phyloP scores from a whole-genome alignment of 1,284 basidiomycete species.

The Ustilago lituana region DNA sequence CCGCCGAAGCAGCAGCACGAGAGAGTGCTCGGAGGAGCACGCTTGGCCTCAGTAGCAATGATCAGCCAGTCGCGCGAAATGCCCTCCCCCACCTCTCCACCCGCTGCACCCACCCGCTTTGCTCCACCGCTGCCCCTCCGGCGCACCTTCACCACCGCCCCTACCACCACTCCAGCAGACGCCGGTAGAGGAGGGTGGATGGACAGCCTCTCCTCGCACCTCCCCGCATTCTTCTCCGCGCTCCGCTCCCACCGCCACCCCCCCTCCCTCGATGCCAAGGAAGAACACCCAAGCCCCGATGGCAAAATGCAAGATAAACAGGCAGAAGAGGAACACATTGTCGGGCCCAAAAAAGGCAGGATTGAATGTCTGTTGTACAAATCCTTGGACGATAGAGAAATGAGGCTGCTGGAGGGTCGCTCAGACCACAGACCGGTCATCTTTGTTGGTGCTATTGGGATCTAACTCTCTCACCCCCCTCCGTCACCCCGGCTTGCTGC shows the following conservation, averaged over 20 bases:
- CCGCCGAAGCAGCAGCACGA: too few species aligned
- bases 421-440: constrained; percentile 76
- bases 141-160: background rate
- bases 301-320: background rate
- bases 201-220: constrained; percentile 44
- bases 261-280: background rate
- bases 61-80: background rate
- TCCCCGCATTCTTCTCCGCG: constrained; percentile 42
- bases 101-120: background rate
- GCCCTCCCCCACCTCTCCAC: background rate
- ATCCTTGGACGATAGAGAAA: constrained; percentile 79
- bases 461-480: too few species aligned
- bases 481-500: too few species aligned
- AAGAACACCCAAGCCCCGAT: too few species aligned
- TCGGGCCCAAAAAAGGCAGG: constrained; percentile 49
- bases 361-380: constrained; percentile 74
- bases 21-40: too few species aligned
- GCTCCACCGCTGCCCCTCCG: background rate
- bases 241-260: constrained; percentile 18
- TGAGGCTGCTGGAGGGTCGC: constrained; percentile 75
- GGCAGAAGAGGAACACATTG: constrained; percentile 6
- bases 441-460: constrained; percentile 55
- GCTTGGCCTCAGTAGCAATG: constrained; percentile 6
- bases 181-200: constrained; percentile 22
- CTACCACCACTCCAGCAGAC: background rate